Evolutionary conservation across 73 alveolate species (phyloP).

Genomic region (Blepharisma stoltei): DNA sequence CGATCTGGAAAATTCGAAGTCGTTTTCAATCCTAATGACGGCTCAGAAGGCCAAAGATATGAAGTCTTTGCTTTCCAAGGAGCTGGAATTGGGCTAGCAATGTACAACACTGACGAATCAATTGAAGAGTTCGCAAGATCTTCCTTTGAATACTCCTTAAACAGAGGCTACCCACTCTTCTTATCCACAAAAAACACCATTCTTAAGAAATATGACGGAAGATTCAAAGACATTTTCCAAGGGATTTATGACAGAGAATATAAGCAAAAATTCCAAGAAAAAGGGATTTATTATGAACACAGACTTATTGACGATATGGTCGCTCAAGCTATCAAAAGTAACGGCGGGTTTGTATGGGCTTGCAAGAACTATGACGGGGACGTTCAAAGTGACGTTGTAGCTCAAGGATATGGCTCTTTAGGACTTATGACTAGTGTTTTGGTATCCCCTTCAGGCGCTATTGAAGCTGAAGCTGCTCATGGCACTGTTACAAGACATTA

Average conservation of each 20-base stretch:
- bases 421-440: constrained; percentile 79
- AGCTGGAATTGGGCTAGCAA: constrained; percentile 76
- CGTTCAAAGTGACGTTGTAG: constrained; percentile 83
- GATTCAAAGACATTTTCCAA: constrained; percentile 82
- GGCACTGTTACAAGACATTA: constrained; percentile 89
- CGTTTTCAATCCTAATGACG: constrained; percentile 65
- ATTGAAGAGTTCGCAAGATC: constrained; percentile 75
- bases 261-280: constrained; percentile 56
- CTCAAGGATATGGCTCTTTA: constrained; percentile 83
- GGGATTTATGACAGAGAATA: constrained; percentile 60
- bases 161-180: constrained; percentile 69
- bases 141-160: constrained; percentile 75
- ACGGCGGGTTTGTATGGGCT: constrained; percentile 94
- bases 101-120: constrained; percentile 85
- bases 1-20: constrained; percentile 69
- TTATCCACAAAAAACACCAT: constrained; percentile 85
- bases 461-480: constrained; percentile 93
- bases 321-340: constrained; percentile 68
- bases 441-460: constrained; percentile 71
- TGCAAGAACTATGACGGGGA: constrained; percentile 93
- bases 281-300: constrained; percentile 83
- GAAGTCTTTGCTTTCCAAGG: constrained; percentile 75
- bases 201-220: constrained; percentile 84
- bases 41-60: constrained; percentile 46
- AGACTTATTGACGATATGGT: constrained; percentile 86